Conservation (phyloP, 371 early-diverging fungal species). For the Nematocida major region DNA sequence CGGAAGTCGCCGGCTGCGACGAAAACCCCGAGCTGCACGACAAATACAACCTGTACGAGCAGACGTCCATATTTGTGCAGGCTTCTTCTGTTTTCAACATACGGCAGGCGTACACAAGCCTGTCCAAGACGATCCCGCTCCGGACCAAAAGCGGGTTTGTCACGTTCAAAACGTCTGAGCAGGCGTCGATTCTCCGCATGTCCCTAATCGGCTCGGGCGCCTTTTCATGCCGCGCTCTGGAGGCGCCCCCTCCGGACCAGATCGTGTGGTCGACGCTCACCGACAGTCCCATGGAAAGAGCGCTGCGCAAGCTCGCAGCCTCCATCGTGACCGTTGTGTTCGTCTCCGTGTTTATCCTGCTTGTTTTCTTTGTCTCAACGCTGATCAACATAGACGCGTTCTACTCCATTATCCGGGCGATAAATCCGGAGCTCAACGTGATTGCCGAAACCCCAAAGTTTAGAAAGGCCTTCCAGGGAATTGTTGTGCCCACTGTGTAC, state of each 20-base stretch:
- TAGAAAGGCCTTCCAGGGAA: constrained; percentile 52
- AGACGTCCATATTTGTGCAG: constrained; percentile 58
- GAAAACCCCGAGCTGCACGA: constrained; percentile 51
- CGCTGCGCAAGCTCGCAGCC: constrained; percentile 51
- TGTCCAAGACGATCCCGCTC: constrained; percentile 61
- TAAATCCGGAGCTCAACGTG: constrained; percentile 24
- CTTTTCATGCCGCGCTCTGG: constrained; percentile 56
- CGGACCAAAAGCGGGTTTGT: constrained; percentile 61
- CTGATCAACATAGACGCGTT: constrained; percentile 43
- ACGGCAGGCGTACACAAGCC: constrained; percentile 40
- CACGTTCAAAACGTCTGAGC: constrained; percentile 55
- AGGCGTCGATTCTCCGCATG: constrained; percentile 58
- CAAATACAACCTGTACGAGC: constrained; percentile 40
- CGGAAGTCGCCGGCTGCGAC: no score
- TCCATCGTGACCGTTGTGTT: constrained; percentile 57
- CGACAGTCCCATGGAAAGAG: constrained; percentile 30
- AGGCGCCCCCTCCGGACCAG: constrained; percentile 64
- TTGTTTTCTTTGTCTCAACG: constrained; percentile 51
- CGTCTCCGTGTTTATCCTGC: constrained; percentile 55
- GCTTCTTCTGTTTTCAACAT: constrained; percentile 51
- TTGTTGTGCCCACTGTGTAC: constrained; percentile 62
- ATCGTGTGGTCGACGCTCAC: constrained; percentile 62
- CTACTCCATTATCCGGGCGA: constrained; percentile 2
- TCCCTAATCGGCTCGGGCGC: constrained; percentile 60
- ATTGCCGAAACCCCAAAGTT: constrained; percentile 42